Evolutionary conservation across 1,284 basidiomycete genomes (phyloP).

Genomic region (Sparassis latifolia): DNA sequence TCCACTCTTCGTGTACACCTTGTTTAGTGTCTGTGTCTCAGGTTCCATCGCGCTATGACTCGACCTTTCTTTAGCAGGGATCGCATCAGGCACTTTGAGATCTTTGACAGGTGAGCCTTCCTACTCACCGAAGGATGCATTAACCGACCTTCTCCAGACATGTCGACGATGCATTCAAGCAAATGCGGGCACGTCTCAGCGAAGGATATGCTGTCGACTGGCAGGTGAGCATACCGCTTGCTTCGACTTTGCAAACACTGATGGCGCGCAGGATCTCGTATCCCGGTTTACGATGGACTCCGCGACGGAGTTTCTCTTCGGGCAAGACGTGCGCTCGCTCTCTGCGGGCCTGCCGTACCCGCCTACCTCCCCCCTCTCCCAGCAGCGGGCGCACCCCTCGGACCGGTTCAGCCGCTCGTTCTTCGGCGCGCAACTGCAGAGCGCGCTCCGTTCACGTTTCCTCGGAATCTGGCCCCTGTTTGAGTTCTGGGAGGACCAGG

Average conservation of each 20-base stretch:
- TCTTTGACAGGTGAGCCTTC: conserved; percentile 31
- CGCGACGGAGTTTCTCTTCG: conserved; percentile 35
- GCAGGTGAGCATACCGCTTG: conserved; percentile 28
- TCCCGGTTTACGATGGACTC: conserved; percentile 33
- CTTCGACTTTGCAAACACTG: background rate
- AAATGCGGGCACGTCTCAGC: conserved; percentile 30
- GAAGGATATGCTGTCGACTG: conserved; percentile 45
- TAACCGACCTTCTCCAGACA: conserved; percentile 13
- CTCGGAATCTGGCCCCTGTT: conserved; percentile 39
- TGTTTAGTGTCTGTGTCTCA: conserved; percentile 9
- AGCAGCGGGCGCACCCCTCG: conserved; percentile 16
- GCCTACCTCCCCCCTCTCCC: conserved; percentile 11
- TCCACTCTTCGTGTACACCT: background rate
- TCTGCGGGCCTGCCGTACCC: conserved; percentile 23
- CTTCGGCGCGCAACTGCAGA: conserved; percentile 29
- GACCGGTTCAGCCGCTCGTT: conserved; percentile 23
- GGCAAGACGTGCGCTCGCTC: conserved; percentile 27
- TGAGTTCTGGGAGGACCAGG: conserved; percentile 42
- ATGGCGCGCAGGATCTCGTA: conserved; percentile 23
- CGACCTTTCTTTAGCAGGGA: conserved; percentile 49
- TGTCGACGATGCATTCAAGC: conserved; percentile 20
- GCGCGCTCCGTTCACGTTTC: conserved; percentile 29
- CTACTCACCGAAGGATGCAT: background rate
- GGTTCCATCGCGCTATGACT: conserved; percentile 45
- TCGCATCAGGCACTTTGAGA: conserved; percentile 43